Conservation (phyloP, 352 stramenopile genomes). For the Phytophthora palmivora region DNA sequence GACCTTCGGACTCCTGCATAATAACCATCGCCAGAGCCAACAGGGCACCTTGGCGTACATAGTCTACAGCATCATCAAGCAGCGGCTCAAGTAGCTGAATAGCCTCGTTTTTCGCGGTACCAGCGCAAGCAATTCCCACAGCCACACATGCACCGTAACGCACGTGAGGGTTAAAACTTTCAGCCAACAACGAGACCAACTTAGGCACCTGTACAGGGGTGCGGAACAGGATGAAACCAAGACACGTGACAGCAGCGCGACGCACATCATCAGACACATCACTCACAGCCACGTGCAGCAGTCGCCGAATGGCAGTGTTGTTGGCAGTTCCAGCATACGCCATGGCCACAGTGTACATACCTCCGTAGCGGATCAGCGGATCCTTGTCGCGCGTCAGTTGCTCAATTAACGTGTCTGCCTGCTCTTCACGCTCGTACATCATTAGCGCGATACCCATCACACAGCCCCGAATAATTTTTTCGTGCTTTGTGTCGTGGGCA, state of each 20-base stretch:
- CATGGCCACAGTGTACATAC: slow-evolving; percentile 97
- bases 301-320: slow-evolving; percentile 96
- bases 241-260: slow-evolving; percentile 96
- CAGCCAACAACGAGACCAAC: slow-evolving; percentile 95
- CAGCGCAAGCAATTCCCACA: slow-evolving; percentile 98
- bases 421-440: slow-evolving; percentile 98
- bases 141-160: slow-evolving; percentile 99
- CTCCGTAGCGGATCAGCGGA: slow-evolving; percentile 97
- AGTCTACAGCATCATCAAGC: slow-evolving; percentile 98
- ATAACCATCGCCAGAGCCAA: slow-evolving; percentile 98
- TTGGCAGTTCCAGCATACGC: slow-evolving; percentile 96
- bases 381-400: slow-evolving; percentile 98
- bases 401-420: slow-evolving; percentile 96
- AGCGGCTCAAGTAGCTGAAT: slow-evolving; percentile 98
- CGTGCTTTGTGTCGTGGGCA: slow-evolving; percentile 98
- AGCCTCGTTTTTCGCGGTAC: slow-evolving; percentile 96
- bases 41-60: slow-evolving; percentile 98
- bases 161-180: slow-evolving; percentile 99
- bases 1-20: slow-evolving; percentile 96
- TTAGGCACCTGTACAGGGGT: slow-evolving; percentile 94
- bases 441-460: slow-evolving; percentile 98
- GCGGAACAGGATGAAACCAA: slow-evolving; percentile 99
- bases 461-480: slow-evolving; percentile 99
- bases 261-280: slow-evolving; percentile 99
- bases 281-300: slow-evolving; percentile 98